A percentile compares a stretch with the other conserved stretches of the same genome.
Evolutionary conservation across 2,329 filamentous ascomycete genomes (phyloP).

Genomic region (Aspergillus tanneri): DNA sequence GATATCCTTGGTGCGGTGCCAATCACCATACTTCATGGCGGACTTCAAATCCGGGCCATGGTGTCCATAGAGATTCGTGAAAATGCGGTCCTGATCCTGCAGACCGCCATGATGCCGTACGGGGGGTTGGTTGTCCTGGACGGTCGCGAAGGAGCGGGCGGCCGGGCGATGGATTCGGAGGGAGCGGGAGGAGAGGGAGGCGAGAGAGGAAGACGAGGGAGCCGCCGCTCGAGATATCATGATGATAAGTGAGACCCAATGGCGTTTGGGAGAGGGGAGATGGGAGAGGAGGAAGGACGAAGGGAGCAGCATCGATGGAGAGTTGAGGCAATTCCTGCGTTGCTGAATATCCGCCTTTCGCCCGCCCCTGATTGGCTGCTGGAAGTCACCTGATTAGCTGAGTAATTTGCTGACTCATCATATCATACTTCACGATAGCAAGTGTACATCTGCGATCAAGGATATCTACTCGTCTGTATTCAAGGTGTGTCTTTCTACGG

Average conservation of each 20-base stretch:
- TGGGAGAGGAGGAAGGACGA: slow-evolving; percentile 27
- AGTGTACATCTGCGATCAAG: slow-evolving; percentile 2
- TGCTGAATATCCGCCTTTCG: slow-evolving; percentile 44
- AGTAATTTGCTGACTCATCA: slow-evolving; percentile 17
- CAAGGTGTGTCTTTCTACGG: slow-evolving; percentile 4
- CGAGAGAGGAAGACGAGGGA: slow-evolving; percentile 43
- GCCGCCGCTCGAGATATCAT: slow-evolving; percentile 49
- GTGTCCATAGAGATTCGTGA: slow-evolving; percentile 96
- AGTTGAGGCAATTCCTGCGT: slow-evolving; percentile 38
- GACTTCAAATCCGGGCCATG: slow-evolving; percentile 88
- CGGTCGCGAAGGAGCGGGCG: slow-evolving; percentile 72
- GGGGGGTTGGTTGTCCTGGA: slow-evolving; percentile 64
- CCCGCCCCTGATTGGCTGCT: slow-evolving; percentile 35
- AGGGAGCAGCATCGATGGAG: slow-evolving; percentile 18
- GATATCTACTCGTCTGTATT: not conserved
- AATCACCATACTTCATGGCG: slow-evolving; percentile 97
- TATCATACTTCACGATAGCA: not conserved
- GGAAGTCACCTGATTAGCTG: slow-evolving; percentile 31
- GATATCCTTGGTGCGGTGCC: slow-evolving; percentile 99
- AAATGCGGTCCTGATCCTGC: slow-evolving; percentile 96
- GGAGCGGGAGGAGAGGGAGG: slow-evolving; percentile 42
- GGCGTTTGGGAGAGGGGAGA: slow-evolving; percentile 25
- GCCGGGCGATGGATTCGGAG: slow-evolving; percentile 41
- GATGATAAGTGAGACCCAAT: slow-evolving; percentile 38
- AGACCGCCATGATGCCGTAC: slow-evolving; percentile 77